Conservation (phyloP, 495 filamentous ascomycete species). For the Lepidopterella palustris region DNA sequence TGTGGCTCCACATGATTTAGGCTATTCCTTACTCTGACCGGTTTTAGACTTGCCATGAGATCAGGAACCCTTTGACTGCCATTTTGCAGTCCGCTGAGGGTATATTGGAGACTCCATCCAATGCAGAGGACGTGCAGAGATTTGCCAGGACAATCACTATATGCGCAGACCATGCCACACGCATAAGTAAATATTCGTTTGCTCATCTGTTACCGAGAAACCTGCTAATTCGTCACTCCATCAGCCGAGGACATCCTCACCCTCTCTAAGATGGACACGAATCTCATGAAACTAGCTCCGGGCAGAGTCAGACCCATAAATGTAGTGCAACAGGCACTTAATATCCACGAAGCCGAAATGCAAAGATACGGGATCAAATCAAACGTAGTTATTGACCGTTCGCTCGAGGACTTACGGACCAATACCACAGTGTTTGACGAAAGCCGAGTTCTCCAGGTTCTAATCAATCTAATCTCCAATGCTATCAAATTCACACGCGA, state of each 20-base stretch:
- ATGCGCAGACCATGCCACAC: background rate
- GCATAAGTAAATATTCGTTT: background rate
- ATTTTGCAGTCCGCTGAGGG: background rate
- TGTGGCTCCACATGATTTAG: no score
- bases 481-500: background rate
- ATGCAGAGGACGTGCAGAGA: background rate
- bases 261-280: background rate
- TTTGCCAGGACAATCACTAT: background rate
- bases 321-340: background rate
- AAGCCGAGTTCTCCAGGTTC: background rate
- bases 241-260: background rate
- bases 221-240: background rate
- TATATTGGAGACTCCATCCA: background rate
- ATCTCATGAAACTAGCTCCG: background rate
- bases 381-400: background rate
- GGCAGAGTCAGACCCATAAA: background rate
- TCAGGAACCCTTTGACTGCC: background rate
- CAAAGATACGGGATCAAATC: background rate
- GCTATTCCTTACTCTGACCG: no score
- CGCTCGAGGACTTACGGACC: background rate
- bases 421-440: background rate
- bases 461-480: background rate
- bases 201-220: background rate
- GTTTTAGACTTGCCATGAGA: background rate
- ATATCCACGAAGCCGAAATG: background rate